Conservation (phyloP, 2,329 filamentous ascomycete species). For the Stagonosporopsis rhizophila region DNA sequence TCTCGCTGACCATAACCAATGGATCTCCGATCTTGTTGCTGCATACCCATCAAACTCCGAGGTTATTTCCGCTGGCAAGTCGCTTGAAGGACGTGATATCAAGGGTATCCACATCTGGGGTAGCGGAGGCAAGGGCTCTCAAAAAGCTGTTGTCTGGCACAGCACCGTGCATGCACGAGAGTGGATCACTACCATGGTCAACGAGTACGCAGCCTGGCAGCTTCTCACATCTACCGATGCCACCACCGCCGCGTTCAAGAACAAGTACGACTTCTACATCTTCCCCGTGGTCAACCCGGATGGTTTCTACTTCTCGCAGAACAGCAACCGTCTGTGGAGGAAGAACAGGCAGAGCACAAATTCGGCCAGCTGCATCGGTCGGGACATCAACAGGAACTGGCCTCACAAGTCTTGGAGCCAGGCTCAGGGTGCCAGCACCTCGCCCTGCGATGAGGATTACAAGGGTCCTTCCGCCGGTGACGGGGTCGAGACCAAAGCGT, state of each 20-base stretch:
- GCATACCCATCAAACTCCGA: slow-evolving; percentile 47
- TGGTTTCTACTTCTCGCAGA: slow-evolving; percentile 49
- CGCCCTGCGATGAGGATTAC: slow-evolving; percentile 48
- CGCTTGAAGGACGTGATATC: slow-evolving; percentile 47
- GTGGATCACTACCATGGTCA: slow-evolving; percentile 47
- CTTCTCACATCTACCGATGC: slow-evolving; percentile 44
- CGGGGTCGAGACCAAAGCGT: slow-evolving; percentile 47
- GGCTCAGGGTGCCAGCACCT: slow-evolving; percentile 42
- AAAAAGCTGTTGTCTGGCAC: slow-evolving; percentile 49
- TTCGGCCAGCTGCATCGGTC: slow-evolving; percentile 43
- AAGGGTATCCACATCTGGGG: slow-evolving; percentile 51
- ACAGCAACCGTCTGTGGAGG: slow-evolving; percentile 49
- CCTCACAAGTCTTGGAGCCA: slow-evolving; percentile 43
- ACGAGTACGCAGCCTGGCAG: slow-evolving; percentile 48
- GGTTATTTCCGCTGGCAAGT: slow-evolving; percentile 46
- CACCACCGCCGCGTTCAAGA: slow-evolving; percentile 53
- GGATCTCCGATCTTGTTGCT: slow-evolving; percentile 44
- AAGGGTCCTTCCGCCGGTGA: slow-evolving; percentile 45
- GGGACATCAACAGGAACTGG: slow-evolving; percentile 53
- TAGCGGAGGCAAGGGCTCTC: slow-evolving; percentile 46
- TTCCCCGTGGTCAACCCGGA: slow-evolving; percentile 51
- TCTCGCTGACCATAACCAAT: slow-evolving; percentile 45
- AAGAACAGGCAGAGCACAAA: slow-evolving; percentile 48
- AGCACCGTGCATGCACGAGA: slow-evolving; percentile 50
- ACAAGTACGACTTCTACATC: slow-evolving; percentile 72